Base-by-base conservation (phyloP, 2,329 filamentous ascomycete species). In the Colletotrichum cereale region DNA sequence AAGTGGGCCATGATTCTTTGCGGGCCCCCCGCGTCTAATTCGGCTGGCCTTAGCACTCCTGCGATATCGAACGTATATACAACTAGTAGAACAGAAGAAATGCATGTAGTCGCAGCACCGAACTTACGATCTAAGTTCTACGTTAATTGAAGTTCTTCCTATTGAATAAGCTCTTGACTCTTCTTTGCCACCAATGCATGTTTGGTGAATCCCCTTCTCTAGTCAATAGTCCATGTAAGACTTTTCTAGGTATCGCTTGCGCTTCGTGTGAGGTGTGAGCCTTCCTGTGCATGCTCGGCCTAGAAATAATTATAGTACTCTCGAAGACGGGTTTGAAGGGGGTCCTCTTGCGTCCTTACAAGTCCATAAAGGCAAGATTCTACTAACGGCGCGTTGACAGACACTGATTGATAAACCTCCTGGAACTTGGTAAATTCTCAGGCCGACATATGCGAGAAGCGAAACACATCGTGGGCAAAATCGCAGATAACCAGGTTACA, bases 401-500 rank as follows among this genome's bases (percentile, higher is more conserved):
- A n/a, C 12, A 18, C 24, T n/a, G 24, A 6, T 18, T 24, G 16
- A 18, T 67, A 60, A 24, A 29, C 38, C 6, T 31, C 21, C 29
- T 24, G 44, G 21, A 4, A 12, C n/a, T 67, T 56, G 11, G 62
- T n/a, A 31, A 67, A 62, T 26, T 67, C 65, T 67, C 65, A 11
- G 5, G 66, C 67, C 6, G 48, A 66, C 14, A 71, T 44, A 40
- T 71, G 67, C 18, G 67, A 60, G 50, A 71, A 67, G 8, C 67
- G 55, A 47, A 71, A 71, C 7, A 50, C 31, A 21, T 58, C 34
- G 12, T 29, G 44, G 8, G 34, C 31, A 7, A 14, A 29, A 34
- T 66, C 67, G 34, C 24, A 61, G 21, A 65, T 26, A 7, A 70
- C 47, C 5, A 70, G 44, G 26, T 70, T 70, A 29, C 31, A 36